Conservation (phyloP, 208 protist genomes). For the Acanthamoeba culbertsoni region DNA sequence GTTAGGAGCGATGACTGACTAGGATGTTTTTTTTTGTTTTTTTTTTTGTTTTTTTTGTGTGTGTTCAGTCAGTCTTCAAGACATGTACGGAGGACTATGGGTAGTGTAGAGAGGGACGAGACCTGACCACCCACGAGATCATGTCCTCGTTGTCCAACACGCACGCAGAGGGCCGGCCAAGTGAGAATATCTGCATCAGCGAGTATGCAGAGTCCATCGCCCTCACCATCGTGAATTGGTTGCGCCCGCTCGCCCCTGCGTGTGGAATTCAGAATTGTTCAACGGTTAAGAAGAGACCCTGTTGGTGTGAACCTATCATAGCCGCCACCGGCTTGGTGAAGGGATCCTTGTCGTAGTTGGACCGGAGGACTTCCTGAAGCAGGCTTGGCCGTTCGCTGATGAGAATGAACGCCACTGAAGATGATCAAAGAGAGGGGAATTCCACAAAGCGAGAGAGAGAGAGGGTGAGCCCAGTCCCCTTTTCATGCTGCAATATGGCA, state of each 20-base stretch:
- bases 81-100: neutral
- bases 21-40: too few species aligned
- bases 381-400: slow-evolving; percentile 32
- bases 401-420: slow-evolving; percentile 25
- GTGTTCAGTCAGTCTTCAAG: neutral
- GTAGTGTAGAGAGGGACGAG: neutral
- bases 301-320: slow-evolving; percentile 15
- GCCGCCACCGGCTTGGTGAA: slow-evolving; percentile 23
- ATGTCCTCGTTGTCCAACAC: slow-evolving; percentile 36
- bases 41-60: too few species aligned
- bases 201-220: neutral
- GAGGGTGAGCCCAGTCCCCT: neutral
- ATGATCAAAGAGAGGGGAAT: too few species aligned
- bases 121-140: slow-evolving; percentile 59
- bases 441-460: neutral
- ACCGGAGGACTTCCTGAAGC: slow-evolving; percentile 14
- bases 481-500: neutral
- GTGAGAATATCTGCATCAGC: slow-evolving; percentile 37
- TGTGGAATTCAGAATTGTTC: too few species aligned
- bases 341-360: slow-evolving; percentile 47
- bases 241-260: neutral
- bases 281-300: too few species aligned
- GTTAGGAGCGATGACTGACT: slow-evolving; percentile 32
- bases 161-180: neutral
- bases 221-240: slow-evolving; percentile 49